Base-by-base conservation (phyloP, 129 eudicot genomes). In the Flaveria linearis region DNA sequence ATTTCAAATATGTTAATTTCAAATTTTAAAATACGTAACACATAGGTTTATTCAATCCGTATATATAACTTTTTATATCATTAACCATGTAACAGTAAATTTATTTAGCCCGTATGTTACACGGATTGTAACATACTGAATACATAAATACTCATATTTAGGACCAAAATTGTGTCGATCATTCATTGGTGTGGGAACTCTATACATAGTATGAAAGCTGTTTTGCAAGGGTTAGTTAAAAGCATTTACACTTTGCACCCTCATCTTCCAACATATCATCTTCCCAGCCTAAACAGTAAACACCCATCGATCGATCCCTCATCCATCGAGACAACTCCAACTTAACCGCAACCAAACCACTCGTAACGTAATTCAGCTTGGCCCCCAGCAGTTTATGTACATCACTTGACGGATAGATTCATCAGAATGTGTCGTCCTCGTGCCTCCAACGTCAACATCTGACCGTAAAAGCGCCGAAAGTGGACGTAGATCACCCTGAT, bases 311-410 rank as follows among this genome's bases (percentile, higher is more conserved):
- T 20, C 22, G 22, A 20, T 20, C 22, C 22, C 22, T 20, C 22
- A 20, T 20, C 22, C 22, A 20, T 20, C 22, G 22, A 20, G 22
- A 20, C 22, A 20, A 20, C 22, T 20, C 0, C 22, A 20, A 20
- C 22, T 20, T 20, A 20, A 20, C 22, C 22, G 22, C 41, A 15
- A 56, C 10, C 74, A 50, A 25, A 70, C 61, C 36, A 70, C 20
- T 25, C 16, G 6, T 10, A 7, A 7, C 7, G 2, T 43, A 7
- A 7, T 46, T 39, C 22, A 74, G 66, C 52, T 71, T 15, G 69
- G 78, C 1, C 82, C 77, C 82, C 77, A 79, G 67, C 82, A 79
- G 73, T 79, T 79, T 1, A 71, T 13, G 76, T 79, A 79, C 82
- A 77, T 82, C 16, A 78, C 79, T 82, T 82, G 51, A 45, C 77